phyloP scores from a whole-genome alignment of 352 stramenopile species.

The Phytophthora sansomeana region DNA sequence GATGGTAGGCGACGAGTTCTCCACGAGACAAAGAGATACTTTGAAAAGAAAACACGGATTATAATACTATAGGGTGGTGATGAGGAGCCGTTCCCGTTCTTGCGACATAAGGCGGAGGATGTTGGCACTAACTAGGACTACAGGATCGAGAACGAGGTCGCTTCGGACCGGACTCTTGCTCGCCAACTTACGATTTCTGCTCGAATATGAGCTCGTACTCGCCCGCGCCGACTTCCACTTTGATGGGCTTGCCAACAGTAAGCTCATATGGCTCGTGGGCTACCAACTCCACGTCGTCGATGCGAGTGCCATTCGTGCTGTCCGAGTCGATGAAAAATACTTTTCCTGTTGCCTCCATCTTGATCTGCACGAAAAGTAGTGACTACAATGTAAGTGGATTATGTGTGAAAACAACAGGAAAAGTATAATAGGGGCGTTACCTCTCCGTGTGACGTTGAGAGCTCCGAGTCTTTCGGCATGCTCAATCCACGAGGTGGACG shows the following conservation, averaged over 20 bases:
- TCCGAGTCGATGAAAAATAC: conserved; percentile 81
- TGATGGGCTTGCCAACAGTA: conserved; percentile 47
- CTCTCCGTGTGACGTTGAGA: conserved; percentile 87
- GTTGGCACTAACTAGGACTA: neutral
- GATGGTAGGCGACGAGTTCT: conserved; percentile 19
- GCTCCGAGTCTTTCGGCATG: conserved; percentile 78
- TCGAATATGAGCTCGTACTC: conserved; percentile 66
- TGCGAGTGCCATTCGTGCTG: conserved; percentile 81
- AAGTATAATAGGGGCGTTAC: conserved; percentile 30
- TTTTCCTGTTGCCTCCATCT: conserved; percentile 65
- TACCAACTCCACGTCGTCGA: conserved; percentile 64
- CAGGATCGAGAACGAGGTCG: too few relatives aligned
- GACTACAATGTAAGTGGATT: neutral
- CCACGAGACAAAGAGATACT: conserved; percentile 9
- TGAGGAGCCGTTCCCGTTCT: conserved; percentile 22
- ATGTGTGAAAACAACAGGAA: neutral
- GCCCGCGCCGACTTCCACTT: conserved; percentile 61
- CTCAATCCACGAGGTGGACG: conserved; percentile 73
- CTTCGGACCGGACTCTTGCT: too few relatives aligned
- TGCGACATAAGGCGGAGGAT: neutral
- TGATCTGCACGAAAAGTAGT: conserved; percentile 50
- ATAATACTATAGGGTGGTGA: conserved; percentile 62
- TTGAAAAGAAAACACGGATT: conserved; percentile 38
- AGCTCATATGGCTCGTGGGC: conserved; percentile 62
- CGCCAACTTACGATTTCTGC: conserved; percentile 44